Base-by-base conservation (phyloP, 2,329 filamentous ascomycete species). In the Metarhizium anisopliae region DNA sequence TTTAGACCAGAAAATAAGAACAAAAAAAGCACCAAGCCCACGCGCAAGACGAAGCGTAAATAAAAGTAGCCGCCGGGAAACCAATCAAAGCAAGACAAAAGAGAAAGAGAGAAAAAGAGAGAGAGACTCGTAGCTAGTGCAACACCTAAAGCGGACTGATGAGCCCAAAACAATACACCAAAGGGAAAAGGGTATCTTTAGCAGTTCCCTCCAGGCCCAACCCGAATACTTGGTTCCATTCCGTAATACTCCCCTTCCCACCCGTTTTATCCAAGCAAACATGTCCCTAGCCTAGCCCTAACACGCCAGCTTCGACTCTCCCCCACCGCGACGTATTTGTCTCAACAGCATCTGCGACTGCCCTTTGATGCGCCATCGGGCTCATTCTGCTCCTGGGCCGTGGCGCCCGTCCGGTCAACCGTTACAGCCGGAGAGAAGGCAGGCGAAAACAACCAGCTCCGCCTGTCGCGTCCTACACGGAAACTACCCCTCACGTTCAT, bases 391-490 rank as follows among this genome's bases (percentile, higher is more conserved):
- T 62, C 58, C 47, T 67, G 65, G 25, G 65, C 62, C 30, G 72
- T 65, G 2, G 60, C 65, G 10, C 67, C 70, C 7, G 68, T 69
- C 43, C 73, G 74, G 55, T 77, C 78, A 32, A 81, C 67, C 3
- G 76, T 74, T 4, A 82, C 70, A 11, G 76, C 73, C 1, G 79
- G 78, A 11, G 77, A 77, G 61, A 83, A 82, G 1, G 67, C 71
- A 0, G 79, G 78, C 1, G 78, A 76, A 61, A 84, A 83, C 29
- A 83, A 65, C 81, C 81, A 84, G 66, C 80, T 83, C 47, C 80
- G 69, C 43, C 81, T 68, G 62, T 84, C 81, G 53, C 79, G 72
- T 7, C 80, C 80, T 16, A 84, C 75, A 51, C 81, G 74, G 63
- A 84, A 83, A 63, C 80, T 83, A 10, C 67, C 68, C 20, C 78